A percentile compares a stretch with the other conserved stretches of the same genome.
phyloP scores from a whole-genome alignment of 2,329 filamentous ascomycete genomes.

The Fusarium lyarnte region DNA sequence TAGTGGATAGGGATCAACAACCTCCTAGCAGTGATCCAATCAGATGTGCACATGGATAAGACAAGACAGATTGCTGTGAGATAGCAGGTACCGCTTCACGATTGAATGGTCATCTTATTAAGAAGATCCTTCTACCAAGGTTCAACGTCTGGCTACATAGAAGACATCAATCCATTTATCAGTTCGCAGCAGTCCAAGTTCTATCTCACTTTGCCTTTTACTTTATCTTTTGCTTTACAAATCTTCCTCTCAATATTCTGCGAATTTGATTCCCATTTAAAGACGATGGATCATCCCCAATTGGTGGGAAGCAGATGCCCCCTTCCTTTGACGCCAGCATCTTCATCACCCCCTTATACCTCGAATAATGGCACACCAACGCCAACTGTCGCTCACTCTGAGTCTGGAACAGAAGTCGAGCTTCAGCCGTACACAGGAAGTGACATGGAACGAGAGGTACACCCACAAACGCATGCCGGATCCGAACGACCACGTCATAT shows the following conservation, averaged over 20 bases:
- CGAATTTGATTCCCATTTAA: fast-evolving
- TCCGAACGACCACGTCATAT: not conserved
- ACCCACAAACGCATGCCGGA: fast-evolving
- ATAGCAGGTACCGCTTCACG: not conserved
- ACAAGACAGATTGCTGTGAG: not conserved
- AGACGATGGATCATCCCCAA: not conserved
- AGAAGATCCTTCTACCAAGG: too few relatives aligned
- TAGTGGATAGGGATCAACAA: not conserved
- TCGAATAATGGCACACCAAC: not conserved
- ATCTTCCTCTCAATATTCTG: not conserved
- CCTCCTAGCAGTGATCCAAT: not conserved
- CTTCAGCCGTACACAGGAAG: not conserved
- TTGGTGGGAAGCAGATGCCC: not conserved
- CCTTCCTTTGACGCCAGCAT: not conserved
- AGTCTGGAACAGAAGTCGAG: not conserved
- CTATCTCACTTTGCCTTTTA: not conserved
- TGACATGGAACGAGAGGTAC: not conserved
- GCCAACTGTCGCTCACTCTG: not conserved
- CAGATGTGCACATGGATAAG: not conserved
- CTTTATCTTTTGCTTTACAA: not conserved
- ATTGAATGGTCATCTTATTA: too few relatives aligned
- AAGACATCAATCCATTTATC: not conserved
- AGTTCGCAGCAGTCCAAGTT: not conserved
- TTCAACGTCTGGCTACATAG: not conserved
- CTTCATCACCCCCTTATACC: not conserved